Conservation (phyloP, 2,329 filamentous ascomycete species). For the Lasiodiplodia sp. region DNA sequence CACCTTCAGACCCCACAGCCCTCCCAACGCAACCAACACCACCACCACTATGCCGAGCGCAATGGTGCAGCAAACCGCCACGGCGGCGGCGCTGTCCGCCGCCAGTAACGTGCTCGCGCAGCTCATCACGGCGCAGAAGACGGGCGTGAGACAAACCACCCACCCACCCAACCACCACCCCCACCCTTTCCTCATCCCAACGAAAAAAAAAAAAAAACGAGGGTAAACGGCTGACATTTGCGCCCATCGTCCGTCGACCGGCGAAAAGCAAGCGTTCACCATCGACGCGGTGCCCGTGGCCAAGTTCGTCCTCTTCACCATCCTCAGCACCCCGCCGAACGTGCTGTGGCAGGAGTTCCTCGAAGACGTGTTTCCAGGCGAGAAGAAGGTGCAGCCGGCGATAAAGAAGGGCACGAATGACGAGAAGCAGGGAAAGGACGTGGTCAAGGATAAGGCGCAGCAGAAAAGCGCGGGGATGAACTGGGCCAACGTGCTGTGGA, state of each 20-base stretch:
- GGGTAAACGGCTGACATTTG: neutral
- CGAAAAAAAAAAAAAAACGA: neutral
- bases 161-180: slow-evolving; percentile 15
- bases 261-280: slow-evolving; percentile 61
- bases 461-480: slow-evolving; percentile 42
- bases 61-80: slow-evolving; percentile 52
- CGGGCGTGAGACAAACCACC: slow-evolving; percentile 57
- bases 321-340: slow-evolving; percentile 81
- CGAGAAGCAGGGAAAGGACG: slow-evolving; percentile 42
- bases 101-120: slow-evolving; percentile 79
- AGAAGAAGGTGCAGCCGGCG: slow-evolving; percentile 37
- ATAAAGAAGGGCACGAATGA: slow-evolving; percentile 15
- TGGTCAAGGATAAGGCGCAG: slow-evolving; percentile 37
- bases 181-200: too few species aligned
- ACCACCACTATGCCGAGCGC: slow-evolving; percentile 15
- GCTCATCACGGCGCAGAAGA: slow-evolving; percentile 68
- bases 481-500: slow-evolving; percentile 69
- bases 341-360: slow-evolving; percentile 85
- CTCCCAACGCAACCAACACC: neutral
- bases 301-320: slow-evolving; percentile 78
- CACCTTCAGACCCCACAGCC: too few species aligned
- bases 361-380: slow-evolving; percentile 75
- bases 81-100: slow-evolving; percentile 70
- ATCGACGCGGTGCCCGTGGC: slow-evolving; percentile 74
- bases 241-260: neutral